Conservation (phyloP, 2,329 filamentous ascomycete genomes). For the Trichoderma harzianum region DNA sequence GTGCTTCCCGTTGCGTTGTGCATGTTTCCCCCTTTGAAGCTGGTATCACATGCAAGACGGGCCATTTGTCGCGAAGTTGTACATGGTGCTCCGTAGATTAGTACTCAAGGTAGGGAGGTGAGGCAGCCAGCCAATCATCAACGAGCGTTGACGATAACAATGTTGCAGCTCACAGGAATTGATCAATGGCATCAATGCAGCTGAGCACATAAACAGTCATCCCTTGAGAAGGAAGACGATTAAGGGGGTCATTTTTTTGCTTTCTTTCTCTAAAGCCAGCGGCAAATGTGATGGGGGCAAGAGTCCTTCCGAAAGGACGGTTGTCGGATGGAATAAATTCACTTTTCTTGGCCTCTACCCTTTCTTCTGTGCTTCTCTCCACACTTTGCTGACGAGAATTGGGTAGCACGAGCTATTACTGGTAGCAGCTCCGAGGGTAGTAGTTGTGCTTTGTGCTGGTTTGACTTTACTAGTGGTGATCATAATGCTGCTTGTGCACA, state of each 20-base stretch:
- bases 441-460: slow-evolving; percentile 4
- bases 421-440: not conserved
- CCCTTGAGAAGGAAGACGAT: not conserved
- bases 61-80: not conserved
- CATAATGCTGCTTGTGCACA: slow-evolving; percentile 2
- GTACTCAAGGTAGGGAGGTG: not conserved
- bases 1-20: not conserved
- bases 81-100: not conserved
- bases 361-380: not conserved
- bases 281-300: not conserved
- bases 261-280: not conserved
- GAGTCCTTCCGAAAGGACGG: not conserved
- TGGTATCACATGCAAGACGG: not conserved
- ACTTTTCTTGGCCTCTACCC: not conserved
- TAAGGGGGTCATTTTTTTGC: not conserved
- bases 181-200: not conserved
- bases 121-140: not conserved
- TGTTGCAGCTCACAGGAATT: not conserved
- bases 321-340: not conserved
- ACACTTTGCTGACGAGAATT: slow-evolving; percentile 5
- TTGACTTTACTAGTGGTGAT: not conserved
- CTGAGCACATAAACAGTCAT: not conserved
- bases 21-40: not conserved
- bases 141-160: slow-evolving; percentile 4
- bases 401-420: not conserved